These are phyloP conservation scores for Cicer pinnatifidum DNA, from an alignment of 306 rosid genomes.

Conservation along the genomic window DNA sequence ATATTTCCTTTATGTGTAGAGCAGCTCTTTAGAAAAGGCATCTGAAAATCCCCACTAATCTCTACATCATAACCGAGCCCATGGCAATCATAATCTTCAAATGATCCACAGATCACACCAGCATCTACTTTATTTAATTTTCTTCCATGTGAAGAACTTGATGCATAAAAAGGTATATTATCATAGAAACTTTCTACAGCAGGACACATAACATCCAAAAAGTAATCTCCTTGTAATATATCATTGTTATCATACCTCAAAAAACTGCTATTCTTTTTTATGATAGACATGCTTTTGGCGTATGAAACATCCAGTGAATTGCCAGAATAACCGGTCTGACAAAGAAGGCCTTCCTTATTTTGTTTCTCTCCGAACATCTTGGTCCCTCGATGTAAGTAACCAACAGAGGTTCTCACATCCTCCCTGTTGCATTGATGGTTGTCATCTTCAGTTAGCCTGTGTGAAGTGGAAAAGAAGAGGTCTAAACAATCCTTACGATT, in stretches of 20 bases:
- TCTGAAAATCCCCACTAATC: conserved; percentile 48
- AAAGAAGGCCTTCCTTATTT: conserved; percentile 45
- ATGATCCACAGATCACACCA: conserved; percentile 45
- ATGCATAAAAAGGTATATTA: conserved; percentile 49
- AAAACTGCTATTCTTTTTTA: conserved; percentile 36
- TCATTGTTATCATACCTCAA: conserved; percentile 45
- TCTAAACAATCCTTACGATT: conserved; percentile 50
- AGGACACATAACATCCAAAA: conserved; percentile 47
- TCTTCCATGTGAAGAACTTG: conserved; percentile 52
- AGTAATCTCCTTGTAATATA: conserved; percentile 48
- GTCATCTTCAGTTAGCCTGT: conserved; percentile 57
- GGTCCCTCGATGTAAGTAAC: conserved; percentile 41
- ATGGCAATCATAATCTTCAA: conserved; percentile 45
- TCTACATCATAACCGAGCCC: conserved; percentile 47
- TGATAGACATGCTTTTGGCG: conserved; percentile 52
- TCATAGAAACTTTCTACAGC: conserved; percentile 44
- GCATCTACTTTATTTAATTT: conserved; percentile 50
- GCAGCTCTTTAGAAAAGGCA: conserved; percentile 68
- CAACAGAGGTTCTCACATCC: conserved; percentile 47
- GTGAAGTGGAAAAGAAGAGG: conserved; percentile 51
- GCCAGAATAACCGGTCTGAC: conserved; percentile 49
- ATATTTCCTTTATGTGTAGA: conserved; percentile 50
- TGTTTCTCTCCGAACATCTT: conserved; percentile 50
- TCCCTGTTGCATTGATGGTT: conserved; percentile 42
- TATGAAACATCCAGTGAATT: conserved; percentile 50